Base-by-base conservation (phyloP, 306 rosid species). In the Vigna mungo region DNA sequence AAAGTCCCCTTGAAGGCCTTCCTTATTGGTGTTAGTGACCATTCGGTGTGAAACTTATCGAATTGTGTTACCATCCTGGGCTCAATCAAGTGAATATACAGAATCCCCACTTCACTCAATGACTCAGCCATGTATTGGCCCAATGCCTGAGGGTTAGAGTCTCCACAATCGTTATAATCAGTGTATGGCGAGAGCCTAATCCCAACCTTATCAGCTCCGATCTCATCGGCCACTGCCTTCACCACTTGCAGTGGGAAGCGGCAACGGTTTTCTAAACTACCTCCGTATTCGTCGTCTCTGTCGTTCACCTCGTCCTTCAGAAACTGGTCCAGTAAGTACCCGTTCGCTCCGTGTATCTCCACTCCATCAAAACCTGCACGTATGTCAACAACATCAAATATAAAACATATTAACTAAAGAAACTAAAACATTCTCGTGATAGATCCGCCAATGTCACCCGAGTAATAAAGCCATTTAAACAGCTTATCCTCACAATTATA, bases 181-280 rank as follows among this genome's bases (percentile, higher is more conserved):
- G 88, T 78, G 60, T 88, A 90, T 12, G 95, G 93, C 16, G 97
- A 92, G 4, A 90, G 80, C 79, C 90, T 87, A 5, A 92, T 74
- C 7, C 97, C 97, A 47, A 90, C 95, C 74, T 56, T 88, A 7
- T 87, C 83, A 11, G 81, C 82, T 30, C 96, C 93, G 0, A 88
- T 88, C 71, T 88, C 89, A 5, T 85, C 55, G 4, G 65, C 87
- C 5, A 85, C 49, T 4, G 90, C 87, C 82, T 92, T 71, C 13
- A 85, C 82, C 6, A 90, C 80, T 79, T 84, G 80, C 2, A 88
- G 68, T 5, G 91, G 87, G 70, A 92, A 86, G 1, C 90, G 92
- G 7, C 93, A 90, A 6, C 86, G 89, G 4, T 90, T 92, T 52
- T 87, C 93, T 5, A 90, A 72, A 39, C 10, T 60, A 16, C 87